These are phyloP conservation scores for Fusarium sp. DNA, from an alignment of 2,329 filamentous ascomycete genomes.

Conservation along the genomic window DNA sequence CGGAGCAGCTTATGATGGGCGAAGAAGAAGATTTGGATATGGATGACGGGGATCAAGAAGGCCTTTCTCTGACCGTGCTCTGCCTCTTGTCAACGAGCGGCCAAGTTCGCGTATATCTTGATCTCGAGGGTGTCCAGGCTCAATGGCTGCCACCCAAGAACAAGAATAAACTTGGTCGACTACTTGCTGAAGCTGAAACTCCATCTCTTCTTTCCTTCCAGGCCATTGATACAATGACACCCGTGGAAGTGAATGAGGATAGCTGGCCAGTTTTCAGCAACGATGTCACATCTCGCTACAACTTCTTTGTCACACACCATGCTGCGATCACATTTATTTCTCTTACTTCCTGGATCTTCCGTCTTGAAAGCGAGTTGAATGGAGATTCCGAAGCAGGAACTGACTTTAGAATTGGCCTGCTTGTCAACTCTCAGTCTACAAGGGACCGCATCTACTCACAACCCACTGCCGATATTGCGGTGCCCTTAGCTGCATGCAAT, in stretches of 20 bases:
- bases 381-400: slow-evolving; percentile 66
- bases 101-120: slow-evolving; percentile 69
- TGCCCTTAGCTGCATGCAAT: slow-evolving; percentile 63
- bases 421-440: slow-evolving; percentile 67
- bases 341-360: slow-evolving; percentile 70
- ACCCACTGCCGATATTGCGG: slow-evolving; percentile 55
- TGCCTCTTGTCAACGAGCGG: slow-evolving; percentile 70
- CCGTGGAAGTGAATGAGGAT: slow-evolving; percentile 63
- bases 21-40: slow-evolving; percentile 70
- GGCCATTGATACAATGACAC: slow-evolving; percentile 67
- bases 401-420: slow-evolving; percentile 69
- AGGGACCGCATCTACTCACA: slow-evolving; percentile 68
- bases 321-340: slow-evolving; percentile 69
- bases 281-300: slow-evolving; percentile 70
- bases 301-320: slow-evolving; percentile 70
- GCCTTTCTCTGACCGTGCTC: slow-evolving; percentile 67
- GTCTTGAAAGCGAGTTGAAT: slow-evolving; percentile 69
- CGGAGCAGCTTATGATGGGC: slow-evolving; percentile 69
- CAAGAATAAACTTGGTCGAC: slow-evolving; percentile 57
- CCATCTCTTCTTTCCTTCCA: slow-evolving; percentile 69
- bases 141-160: slow-evolving; percentile 70
- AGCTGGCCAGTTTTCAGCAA: slow-evolving; percentile 71
- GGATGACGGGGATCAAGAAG: slow-evolving; percentile 66
- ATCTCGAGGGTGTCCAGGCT: slow-evolving; percentile 70
- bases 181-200: slow-evolving; percentile 50